Percentiles rank a stretch among this genome's conserved stretches.
phyloP scores from a whole-genome alignment of 768 basidiomycete species.

The Gloeopeniophorella convolvens region DNA sequence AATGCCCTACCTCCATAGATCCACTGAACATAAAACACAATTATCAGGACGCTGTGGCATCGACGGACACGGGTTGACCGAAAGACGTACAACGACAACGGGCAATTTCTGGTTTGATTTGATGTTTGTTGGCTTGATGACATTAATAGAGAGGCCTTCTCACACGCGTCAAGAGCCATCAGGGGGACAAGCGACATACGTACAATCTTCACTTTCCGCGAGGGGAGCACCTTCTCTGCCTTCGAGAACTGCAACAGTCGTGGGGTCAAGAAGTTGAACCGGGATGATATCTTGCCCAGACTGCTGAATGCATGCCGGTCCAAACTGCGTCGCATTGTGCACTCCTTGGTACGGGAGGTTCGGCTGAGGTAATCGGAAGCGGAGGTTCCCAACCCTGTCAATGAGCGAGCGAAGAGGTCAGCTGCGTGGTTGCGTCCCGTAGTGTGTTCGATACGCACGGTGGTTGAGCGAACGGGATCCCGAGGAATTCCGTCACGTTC shows the following conservation, averaged over 20 bases:
- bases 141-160: conserved; percentile 23
- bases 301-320: conserved; percentile 24
- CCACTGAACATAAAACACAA: conserved; percentile 16
- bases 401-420: background rate
- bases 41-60: background rate
- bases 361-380: conserved; percentile 31
- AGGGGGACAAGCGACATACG: background rate
- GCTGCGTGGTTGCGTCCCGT: background rate
- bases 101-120: conserved; percentile 15
- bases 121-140: conserved; percentile 15
- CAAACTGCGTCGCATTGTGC: conserved; percentile 19
- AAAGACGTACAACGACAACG: conserved; percentile 23
- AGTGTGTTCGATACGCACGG: conserved; percentile 26
- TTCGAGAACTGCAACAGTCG: background rate
- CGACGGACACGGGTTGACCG: too few relatives aligned
- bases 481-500: conserved; percentile 29
- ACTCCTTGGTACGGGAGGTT: conserved; percentile 12
- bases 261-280: background rate
- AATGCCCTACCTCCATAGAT: conserved; percentile 19
- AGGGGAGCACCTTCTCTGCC: background rate
- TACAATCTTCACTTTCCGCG: conserved; percentile 21
- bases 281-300: background rate
- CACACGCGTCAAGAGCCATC: background rate
- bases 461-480: conserved; percentile 36
- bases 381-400: conserved; percentile 29